Evolutionary conservation across 306 rosid genomes (phyloP), one percentile per base, ranked within the genome.

Genomic region (Pueraria montana): DNA sequence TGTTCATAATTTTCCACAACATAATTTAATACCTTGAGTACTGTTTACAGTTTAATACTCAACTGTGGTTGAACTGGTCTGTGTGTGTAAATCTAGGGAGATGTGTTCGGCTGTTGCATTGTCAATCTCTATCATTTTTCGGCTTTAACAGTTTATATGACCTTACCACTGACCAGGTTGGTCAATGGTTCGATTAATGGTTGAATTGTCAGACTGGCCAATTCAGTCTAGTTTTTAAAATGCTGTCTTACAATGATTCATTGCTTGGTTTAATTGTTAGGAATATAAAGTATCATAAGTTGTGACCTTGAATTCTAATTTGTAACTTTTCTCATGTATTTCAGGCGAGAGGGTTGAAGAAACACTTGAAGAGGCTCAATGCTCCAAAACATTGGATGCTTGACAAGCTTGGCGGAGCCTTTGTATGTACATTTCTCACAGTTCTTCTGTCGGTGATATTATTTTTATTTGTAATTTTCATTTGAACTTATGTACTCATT

Each of bases 381-480:
- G 94, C 93, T 49, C 92, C 90, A 1, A 92, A 89, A 63, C 95
- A 92, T 67, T 91, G 91, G 93, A 91, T 91, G 95, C 95, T 92
- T 11, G 97, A 91, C 73, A 92, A 92, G 84, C 95, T 89, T 71
- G 92, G 97, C 21, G 87, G 89, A 43, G 89, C 89, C 55, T 84
- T 83, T 84, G 87, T 86, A 76, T 40, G 85, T 53, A 32, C 14
- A 17, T 59, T n/a, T 13, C 13, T 63, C 46, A 11, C 20, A 3
- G 16, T 32, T 61, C 49, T 36, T 49, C 14, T 78, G 40, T 27
- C 21, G 3, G 16, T 53, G 6, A 36, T 68, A 26, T 26, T 27
- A 20, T 16, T 16, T n/a, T 30, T 17, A 11, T 86, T 38, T 5
- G 20, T 30, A 52, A 26, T 38, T 20, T 65, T n/a, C 66, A 73